Conservation (phyloP, 768 basidiomycete genomes). For the Rhizopogon vulgaris region DNA sequence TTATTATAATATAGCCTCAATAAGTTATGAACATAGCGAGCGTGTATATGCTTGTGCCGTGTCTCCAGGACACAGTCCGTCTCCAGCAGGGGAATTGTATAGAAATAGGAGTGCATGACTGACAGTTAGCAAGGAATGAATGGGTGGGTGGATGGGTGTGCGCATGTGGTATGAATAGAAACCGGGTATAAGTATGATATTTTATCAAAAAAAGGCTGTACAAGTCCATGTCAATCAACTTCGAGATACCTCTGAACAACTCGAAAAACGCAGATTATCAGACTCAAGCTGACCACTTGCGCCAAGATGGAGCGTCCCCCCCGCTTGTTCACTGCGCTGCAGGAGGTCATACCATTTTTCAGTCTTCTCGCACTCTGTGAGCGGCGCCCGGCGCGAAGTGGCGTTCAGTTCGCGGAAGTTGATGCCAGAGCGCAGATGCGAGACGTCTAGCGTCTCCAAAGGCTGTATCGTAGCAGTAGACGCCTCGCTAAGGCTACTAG, state of each 20-base stretch:
- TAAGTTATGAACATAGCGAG: slow-evolving; percentile 5
- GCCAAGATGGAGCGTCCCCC: slow-evolving; percentile 62
- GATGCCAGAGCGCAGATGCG: slow-evolving; percentile 24
- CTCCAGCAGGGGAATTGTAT: not conserved
- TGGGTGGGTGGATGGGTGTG: too few relatives aligned
- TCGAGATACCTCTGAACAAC: slow-evolving; percentile 14
- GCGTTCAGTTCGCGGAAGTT: slow-evolving; percentile 45
- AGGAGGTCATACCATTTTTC: slow-evolving; percentile 67
- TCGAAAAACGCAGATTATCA: slow-evolving; percentile 36
- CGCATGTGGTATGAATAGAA: too few relatives aligned
- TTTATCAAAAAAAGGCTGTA: not conserved
- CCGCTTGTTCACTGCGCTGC: slow-evolving; percentile 59
- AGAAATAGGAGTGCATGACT: not conserved
- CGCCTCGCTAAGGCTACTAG: slow-evolving; percentile 27
- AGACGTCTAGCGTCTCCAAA: slow-evolving; percentile 7
- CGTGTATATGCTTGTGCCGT: slow-evolving; percentile 1
- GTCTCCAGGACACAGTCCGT: slow-evolving; percentile 1
- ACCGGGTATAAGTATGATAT: not conserved
- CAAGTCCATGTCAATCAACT: not conserved
- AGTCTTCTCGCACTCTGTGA: slow-evolving; percentile 67
- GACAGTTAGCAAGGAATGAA: not conserved
- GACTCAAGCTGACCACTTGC: slow-evolving; percentile 38
- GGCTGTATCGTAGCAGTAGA: slow-evolving; percentile 20
- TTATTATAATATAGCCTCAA: slow-evolving; percentile 7
- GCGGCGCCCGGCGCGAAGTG: slow-evolving; percentile 26